Evolutionary conservation across 371 early-diverging fungal species (phyloP).

Genomic region (Lichtheimia corymbifera): DNA sequence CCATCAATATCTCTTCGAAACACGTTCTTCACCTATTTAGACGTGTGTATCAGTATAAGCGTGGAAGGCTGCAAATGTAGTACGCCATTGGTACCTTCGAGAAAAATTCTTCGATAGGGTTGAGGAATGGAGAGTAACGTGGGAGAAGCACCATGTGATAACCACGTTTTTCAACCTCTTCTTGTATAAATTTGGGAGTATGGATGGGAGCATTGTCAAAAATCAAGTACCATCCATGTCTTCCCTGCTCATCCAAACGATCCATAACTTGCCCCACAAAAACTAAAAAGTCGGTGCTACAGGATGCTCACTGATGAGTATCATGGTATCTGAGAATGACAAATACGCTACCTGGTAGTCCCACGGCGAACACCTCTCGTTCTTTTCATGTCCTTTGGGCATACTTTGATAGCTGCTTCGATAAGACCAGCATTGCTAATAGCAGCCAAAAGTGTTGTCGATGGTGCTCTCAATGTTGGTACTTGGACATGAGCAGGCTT

Average conservation of each 20-base stretch:
- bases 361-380: too few relatives aligned
- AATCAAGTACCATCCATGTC: background rate
- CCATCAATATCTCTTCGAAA: too few relatives aligned
- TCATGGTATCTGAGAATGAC: too few relatives aligned
- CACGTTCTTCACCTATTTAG: too few relatives aligned
- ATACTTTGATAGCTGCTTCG: background rate
- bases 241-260: background rate
- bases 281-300: background rate
- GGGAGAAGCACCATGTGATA: conserved; percentile 13
- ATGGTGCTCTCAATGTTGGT: background rate
- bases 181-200: background rate
- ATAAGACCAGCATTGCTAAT: conserved; percentile 1
- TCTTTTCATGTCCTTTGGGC: too few relatives aligned
- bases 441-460: conserved; percentile 6
- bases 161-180: conserved; percentile 4
- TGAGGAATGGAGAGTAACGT: conserved; percentile 17
- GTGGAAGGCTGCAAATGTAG: background rate
- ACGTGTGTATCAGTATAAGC: too few relatives aligned
- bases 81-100: background rate
- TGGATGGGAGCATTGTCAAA: conserved; percentile 17
- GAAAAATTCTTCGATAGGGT: conserved; percentile 18
- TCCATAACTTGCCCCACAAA: conserved; percentile 11
- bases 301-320: background rate
- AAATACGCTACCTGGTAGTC: too few relatives aligned
- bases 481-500: conserved; percentile 2